Percentiles rank a stretch among this genome's conserved stretches.
These are phyloP conservation scores for Rhizopogon rudus DNA, from an alignment of 768 basidiomycete species.

Conservation along the genomic window DNA sequence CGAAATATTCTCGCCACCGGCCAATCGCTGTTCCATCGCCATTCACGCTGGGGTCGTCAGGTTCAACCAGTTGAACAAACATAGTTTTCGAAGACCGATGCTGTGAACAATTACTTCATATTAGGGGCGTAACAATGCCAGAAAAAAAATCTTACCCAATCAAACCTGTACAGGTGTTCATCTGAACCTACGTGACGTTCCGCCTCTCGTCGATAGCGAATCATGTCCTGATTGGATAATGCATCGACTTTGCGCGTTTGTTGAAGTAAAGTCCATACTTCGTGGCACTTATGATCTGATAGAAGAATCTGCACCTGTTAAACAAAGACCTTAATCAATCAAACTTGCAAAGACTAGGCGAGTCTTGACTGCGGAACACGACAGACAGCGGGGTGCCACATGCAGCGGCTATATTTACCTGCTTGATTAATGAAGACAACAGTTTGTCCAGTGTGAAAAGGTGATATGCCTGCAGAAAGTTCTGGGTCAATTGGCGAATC, in stretches of 20 bases:
- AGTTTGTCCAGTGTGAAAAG: constrained; percentile 94
- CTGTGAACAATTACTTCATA: constrained; percentile 32
- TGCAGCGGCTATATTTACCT: constrained; percentile 44
- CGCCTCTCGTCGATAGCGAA: constrained; percentile 76
- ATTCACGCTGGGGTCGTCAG: constrained; percentile 61
- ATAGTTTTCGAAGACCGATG: constrained; percentile 50
- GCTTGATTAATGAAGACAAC: constrained; percentile 85
- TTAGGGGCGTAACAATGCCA: constrained; percentile 3
- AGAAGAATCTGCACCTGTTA: constrained; percentile 80
- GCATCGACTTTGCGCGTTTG: constrained; percentile 49
- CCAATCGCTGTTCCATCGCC: constrained; percentile 42
- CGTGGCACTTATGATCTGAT: constrained; percentile 81
- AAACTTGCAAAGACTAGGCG: neutral
- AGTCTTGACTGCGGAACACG: neutral
- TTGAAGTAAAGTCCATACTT: constrained; percentile 74
- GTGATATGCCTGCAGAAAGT: constrained; percentile 70
- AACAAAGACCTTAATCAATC: neutral
- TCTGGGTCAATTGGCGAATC: constrained; percentile 5
- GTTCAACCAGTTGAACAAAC: constrained; percentile 54
- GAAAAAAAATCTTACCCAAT: constrained; percentile 56
- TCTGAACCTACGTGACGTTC: constrained; percentile 71
- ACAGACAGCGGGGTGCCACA: neutral
- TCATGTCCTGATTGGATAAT: constrained; percentile 58
- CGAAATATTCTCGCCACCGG: constrained; percentile 74
- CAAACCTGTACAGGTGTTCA: constrained; percentile 71